Conservation (phyloP, 2,329 filamentous ascomycete genomes). For the Moelleriella libera region DNA sequence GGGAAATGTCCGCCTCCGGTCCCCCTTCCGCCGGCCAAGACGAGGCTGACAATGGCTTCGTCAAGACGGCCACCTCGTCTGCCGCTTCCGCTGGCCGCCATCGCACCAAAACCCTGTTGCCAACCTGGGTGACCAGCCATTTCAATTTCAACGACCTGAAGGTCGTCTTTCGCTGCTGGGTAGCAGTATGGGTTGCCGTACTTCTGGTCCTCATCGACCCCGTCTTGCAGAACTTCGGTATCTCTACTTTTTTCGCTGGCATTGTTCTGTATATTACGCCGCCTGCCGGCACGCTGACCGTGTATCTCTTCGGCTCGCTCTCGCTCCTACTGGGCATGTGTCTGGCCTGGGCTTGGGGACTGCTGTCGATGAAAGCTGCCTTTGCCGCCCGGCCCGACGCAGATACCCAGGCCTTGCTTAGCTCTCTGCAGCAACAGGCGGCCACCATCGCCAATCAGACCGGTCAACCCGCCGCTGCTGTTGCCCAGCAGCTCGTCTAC, state of each 20-base stretch:
- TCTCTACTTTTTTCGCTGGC: constrained; percentile 28
- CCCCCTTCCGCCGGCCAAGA: too few relatives aligned
- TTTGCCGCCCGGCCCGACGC: constrained; percentile 23
- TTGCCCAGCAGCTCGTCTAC: constrained; percentile 22
- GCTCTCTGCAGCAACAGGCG: constrained; percentile 19
- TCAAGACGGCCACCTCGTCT: too few relatives aligned
- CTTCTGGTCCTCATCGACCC: constrained; percentile 33
- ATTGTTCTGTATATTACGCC: constrained; percentile 29
- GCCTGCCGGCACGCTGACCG: constrained; percentile 27
- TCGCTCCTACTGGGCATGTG: constrained; percentile 31
- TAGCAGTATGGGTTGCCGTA: constrained; percentile 28
- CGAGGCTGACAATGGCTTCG: too few relatives aligned
- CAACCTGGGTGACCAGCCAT: too few relatives aligned
- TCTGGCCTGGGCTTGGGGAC: constrained; percentile 34
- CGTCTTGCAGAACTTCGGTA: constrained; percentile 22
- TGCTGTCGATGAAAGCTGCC: constrained; percentile 33
- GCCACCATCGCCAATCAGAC: constrained; percentile 16
- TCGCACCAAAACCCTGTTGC: too few relatives aligned
- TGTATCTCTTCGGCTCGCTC: constrained; percentile 26
- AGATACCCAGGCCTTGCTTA: constrained; percentile 19
- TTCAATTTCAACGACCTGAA: constrained; percentile 29
- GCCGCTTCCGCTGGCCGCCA: too few relatives aligned
- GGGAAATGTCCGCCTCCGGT: too few relatives aligned
- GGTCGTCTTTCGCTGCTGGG: constrained; percentile 28
- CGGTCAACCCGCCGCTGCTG: constrained; percentile 8